Evolutionary conservation across 306 rosid species (phyloP), one percentile per base, ranked within the genome.

Genomic region (Vigna nakashimae): DNA sequence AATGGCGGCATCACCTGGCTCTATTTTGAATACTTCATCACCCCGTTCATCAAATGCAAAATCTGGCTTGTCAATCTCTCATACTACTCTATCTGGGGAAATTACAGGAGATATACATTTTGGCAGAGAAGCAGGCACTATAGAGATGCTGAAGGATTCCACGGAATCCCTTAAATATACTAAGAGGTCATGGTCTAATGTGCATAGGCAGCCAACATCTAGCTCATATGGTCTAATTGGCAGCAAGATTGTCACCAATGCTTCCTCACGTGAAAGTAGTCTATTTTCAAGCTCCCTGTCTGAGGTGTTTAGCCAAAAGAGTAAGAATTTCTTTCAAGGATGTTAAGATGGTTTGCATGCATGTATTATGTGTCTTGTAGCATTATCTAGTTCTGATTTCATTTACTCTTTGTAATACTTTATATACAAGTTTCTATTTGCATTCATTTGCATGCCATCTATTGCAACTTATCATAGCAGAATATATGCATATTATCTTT

Each of bases 211-310:
- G 85, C 85, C 87, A 53, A 71, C 87, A 75, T 76, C 92, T 76
- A 80, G 83, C 80, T 78, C 93, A 16, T 85, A 83, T 76, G 91
- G 96, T 77, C 82, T 88, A 45, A 83, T 80, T 59, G 91, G 90
- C 46, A 81, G 78, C 57, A 92, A 78, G 83, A 77, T 84, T 80
- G 60, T 81, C 58, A 60, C 81, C 38, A 73, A 76, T 87, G 91
- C 86, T 17, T 76, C 82, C 60, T 71, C 90, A 55, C 83, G 80
- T 67, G 97, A 92, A 86, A 86, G 91, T 62, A 86, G 91, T 80
- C 90, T 92, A 65, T 92, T 90, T 83, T 92, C 93, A 63, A 92
- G 97, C 82, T 92, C 97, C 1, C 57, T 92, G 48, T 87, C 97
- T 2, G 97, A 92, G 34, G 63, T 89, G 48, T 92, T 88, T 82